Conservation (phyloP, 1,284 basidiomycete species). For the Papiliotrema flavescens region DNA sequence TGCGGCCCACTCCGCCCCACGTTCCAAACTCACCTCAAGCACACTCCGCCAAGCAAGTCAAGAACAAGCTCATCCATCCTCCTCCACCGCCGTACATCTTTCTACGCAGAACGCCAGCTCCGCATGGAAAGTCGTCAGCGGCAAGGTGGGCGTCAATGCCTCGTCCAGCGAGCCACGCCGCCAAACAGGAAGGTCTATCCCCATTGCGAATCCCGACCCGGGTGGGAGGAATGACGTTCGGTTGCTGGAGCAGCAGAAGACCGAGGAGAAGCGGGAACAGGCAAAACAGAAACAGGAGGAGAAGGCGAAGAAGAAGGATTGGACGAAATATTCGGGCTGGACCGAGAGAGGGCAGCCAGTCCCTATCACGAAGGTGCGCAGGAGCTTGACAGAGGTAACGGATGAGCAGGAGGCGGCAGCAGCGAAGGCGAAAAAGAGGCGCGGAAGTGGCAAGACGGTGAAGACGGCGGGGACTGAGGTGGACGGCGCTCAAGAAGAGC, state of each 20-base stretch:
- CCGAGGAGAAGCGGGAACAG: not conserved
- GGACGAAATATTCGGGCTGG: slow-evolving; percentile 1
- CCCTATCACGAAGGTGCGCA: not conserved
- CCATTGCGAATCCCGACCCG: slow-evolving; percentile 1
- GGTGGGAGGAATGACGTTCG: not conserved
- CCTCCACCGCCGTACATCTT: not conserved
- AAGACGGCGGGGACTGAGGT: not conserved
- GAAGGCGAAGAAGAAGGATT: slow-evolving; percentile 10
- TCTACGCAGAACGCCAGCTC: not conserved
- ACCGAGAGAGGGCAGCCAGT: not conserved
- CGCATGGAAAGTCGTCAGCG: not conserved
- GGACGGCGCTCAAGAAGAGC: not conserved
- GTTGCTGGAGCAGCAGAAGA: not conserved
- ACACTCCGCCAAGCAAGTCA: not conserved
- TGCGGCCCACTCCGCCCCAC: not conserved
- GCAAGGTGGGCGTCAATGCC: not conserved
- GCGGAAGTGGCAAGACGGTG: not conserved
- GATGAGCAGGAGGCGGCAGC: not conserved
- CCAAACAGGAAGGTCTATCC: not conserved
- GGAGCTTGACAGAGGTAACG: too few relatives aligned
- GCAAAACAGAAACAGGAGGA: slow-evolving; percentile 2
- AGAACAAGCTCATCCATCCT: not conserved
- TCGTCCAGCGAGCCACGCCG: not conserved
- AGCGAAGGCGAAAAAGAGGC: slow-evolving; percentile 5
- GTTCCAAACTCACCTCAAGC: not conserved